Evolutionary conservation across 2,329 filamentous ascomycete species (phyloP).

Genomic region (Hypomyces perniciosus): DNA sequence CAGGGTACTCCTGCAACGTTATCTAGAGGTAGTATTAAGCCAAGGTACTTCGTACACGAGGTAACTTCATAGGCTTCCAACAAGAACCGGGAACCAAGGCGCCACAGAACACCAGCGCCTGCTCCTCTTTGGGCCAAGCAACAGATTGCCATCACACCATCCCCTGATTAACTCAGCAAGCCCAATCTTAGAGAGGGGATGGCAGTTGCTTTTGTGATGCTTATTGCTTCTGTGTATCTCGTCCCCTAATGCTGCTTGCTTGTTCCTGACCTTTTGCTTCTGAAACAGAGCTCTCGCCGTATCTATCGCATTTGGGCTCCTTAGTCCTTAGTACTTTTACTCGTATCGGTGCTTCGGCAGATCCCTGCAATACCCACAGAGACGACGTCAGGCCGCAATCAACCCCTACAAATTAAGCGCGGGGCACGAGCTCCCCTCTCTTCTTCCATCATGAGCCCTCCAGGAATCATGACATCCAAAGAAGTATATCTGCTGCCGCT

Average conservation of each 20-base stretch:
- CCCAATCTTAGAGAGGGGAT: too few relatives aligned
- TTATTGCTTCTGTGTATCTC: too few relatives aligned
- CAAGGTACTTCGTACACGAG: too few relatives aligned
- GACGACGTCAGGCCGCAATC: neutral
- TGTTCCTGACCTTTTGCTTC: too few relatives aligned
- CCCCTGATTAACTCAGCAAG: constrained; percentile 5
- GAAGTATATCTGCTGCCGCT: constrained; percentile 84
- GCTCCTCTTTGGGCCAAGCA: constrained; percentile 3
- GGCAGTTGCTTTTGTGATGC: too few relatives aligned
- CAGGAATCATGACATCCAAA: constrained; percentile 56
- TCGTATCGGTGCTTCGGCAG: neutral
- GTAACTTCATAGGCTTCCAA: neutral
- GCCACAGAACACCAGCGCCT: neutral
- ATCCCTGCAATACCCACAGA: neutral
- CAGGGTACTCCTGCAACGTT: too few relatives aligned
- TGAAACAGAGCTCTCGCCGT: too few relatives aligned
- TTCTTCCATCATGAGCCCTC: constrained; percentile 43
- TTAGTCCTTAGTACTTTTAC: too few relatives aligned
- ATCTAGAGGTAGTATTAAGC: too few relatives aligned
- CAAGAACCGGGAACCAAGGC: neutral
- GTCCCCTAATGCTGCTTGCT: too few relatives aligned
- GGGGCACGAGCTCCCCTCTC: constrained; percentile 18
- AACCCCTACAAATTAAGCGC: constrained; percentile 13
- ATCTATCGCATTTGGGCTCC: too few relatives aligned
- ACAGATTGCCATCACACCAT: constrained; percentile 8